Percentiles rank a stretch among this genome's conserved stretches.
Conservation (phyloP, 306 rosid genomes). For the Trifolium fragiferum region DNA sequence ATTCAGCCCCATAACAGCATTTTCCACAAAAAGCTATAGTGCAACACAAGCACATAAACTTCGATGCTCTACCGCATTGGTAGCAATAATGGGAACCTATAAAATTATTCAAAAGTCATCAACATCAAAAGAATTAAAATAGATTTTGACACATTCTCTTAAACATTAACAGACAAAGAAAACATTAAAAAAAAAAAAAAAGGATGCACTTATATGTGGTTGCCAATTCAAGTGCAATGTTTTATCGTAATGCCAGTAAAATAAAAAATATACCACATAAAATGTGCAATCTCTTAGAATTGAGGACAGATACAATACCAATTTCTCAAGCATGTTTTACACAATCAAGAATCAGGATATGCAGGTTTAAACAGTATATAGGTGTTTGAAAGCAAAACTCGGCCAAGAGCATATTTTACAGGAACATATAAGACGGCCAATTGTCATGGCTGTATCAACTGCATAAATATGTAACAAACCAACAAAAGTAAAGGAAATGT, state of each 20-base stretch:
- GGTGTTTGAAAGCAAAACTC: constrained; percentile 1
- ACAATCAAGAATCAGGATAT: constrained; percentile 5
- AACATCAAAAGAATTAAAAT: constrained; percentile 13
- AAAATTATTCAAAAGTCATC: constrained; percentile 33
- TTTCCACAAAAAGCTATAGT: constrained; percentile 66
- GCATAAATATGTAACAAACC: constrained; percentile 27
- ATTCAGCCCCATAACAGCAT: constrained; percentile 51
- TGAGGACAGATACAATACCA: constrained; percentile 13
- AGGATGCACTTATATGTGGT: neutral
- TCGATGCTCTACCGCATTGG: constrained; percentile 53
- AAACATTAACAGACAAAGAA: constrained; percentile 28
- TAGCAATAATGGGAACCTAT: constrained; percentile 70
- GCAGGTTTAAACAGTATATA: neutral
- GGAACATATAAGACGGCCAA: constrained; percentile 27
- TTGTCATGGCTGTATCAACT: constrained; percentile 6
- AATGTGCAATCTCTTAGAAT: constrained; percentile 8
- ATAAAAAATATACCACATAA: neutral
- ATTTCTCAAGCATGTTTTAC: neutral
- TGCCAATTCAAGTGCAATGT: constrained; percentile 7
- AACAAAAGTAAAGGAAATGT: constrained; percentile 11
- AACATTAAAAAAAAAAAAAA: neutral
- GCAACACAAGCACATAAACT: constrained; percentile 73
- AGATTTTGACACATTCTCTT: constrained; percentile 18
- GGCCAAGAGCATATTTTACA: neutral
- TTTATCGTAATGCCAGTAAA: constrained; percentile 12